A percentile compares a stretch with the other conserved stretches of the same genome.
Evolutionary conservation across 345 rosid genomes (phyloP).

Genomic region (Iberis pinnata): DNA sequence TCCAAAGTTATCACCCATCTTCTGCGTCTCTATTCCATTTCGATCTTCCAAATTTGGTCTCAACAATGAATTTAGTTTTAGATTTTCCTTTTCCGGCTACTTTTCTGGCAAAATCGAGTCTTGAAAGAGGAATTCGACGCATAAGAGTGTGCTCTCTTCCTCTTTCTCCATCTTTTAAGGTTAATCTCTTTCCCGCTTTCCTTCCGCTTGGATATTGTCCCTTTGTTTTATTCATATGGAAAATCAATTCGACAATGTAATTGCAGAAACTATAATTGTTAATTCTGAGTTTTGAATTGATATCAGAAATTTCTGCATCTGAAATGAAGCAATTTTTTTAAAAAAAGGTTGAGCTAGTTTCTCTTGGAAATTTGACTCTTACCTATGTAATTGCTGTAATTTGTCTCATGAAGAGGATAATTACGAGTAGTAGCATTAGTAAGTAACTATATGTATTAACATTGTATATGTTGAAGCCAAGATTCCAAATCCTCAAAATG

Average conservation of each 20-base stretch:
- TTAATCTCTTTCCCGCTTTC: not conserved
- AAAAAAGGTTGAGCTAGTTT: not conserved
- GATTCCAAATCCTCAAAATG: too few species aligned
- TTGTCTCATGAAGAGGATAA: slow-evolving; percentile 1
- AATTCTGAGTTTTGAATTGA: too few species aligned
- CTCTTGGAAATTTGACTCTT: not conserved
- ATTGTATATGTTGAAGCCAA: not conserved
- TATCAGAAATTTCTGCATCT: too few species aligned
- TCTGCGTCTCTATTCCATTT: not conserved
- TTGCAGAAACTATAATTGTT: not conserved
- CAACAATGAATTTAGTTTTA: slow-evolving; percentile 7
- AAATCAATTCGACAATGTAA: not conserved
- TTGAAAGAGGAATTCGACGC: slow-evolving; percentile 6
- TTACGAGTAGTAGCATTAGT: slow-evolving; percentile 1
- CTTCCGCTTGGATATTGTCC: not conserved
- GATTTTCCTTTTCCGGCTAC: slow-evolving; percentile 16
- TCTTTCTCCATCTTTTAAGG: slow-evolving; percentile 26
- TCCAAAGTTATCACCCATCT: slow-evolving; percentile 26
- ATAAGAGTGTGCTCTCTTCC: slow-evolving; percentile 18
- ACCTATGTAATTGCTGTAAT: not conserved
- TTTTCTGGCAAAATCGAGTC: slow-evolving; percentile 7
- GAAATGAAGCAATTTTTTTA: not conserved
- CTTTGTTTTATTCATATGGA: not conserved
- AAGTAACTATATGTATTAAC: not conserved
- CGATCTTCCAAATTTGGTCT: not conserved